Conservation (phyloP, 2,329 filamentous ascomycete species). For the Alternaria atra region DNA sequence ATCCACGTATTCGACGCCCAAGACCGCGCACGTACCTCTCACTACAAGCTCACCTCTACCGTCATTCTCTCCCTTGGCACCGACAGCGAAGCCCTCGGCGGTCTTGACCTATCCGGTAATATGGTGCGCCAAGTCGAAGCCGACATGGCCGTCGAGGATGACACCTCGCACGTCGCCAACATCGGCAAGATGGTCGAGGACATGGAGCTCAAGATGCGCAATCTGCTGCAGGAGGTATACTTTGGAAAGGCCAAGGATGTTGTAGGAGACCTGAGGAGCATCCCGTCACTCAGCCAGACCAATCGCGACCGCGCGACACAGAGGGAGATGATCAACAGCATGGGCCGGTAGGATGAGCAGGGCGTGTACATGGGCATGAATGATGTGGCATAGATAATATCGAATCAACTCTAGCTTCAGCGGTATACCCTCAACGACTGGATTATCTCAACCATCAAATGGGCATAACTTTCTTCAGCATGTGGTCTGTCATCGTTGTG, state of each 20-base stretch:
- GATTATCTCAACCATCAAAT: not conserved
- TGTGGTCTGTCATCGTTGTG: not conserved
- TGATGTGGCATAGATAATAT: constrained; percentile 14
- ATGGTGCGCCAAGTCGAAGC: constrained; percentile 97
- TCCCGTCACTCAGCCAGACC: constrained; percentile 82
- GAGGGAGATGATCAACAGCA: constrained; percentile 80
- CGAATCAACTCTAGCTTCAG: constrained; percentile 6
- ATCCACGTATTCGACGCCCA: constrained; percentile 99
- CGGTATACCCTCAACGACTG: not conserved
- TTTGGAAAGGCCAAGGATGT: constrained; percentile 99
- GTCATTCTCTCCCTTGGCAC: constrained; percentile 90
- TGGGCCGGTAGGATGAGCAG: constrained; percentile 43
- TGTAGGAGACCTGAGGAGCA: constrained; percentile 90
- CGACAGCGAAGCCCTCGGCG: constrained; percentile 72
- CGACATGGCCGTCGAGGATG: constrained; percentile 87
- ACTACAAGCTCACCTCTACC: constrained; percentile 97
- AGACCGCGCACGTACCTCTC: constrained; percentile 87
- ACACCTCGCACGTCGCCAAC: constrained; percentile 94
- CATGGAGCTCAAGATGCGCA: constrained; percentile 99
- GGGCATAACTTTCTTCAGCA: not conserved
- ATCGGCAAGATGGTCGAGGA: constrained; percentile 93
- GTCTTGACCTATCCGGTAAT: constrained; percentile 93
- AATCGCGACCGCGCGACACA: constrained; percentile 86
- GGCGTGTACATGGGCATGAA: not conserved
- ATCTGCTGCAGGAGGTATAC: constrained; percentile 97